Evolutionary conservation across 208 protist species (phyloP).

Genomic region (Acanthamoeba polyphaga): DNA sequence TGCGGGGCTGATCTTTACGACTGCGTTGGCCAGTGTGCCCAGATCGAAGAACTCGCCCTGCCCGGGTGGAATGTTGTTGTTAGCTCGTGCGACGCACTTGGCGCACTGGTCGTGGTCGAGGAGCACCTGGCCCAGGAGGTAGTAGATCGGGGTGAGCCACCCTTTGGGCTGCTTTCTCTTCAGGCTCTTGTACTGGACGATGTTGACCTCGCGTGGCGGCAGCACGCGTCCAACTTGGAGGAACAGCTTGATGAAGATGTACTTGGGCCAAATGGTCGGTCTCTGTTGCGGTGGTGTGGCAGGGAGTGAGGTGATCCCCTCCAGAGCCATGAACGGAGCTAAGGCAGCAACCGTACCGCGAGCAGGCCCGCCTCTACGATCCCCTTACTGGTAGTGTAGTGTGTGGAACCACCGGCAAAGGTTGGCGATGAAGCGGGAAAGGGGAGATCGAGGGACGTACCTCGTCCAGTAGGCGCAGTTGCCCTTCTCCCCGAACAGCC

Average conservation of each 20-base stretch:
- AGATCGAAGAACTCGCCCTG: conserved; percentile 55
- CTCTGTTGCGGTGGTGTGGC: background rate
- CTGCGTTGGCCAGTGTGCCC: conserved; percentile 6
- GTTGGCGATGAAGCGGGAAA: background rate
- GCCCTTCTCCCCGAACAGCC: conserved; percentile 49
- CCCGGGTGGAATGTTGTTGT: no score
- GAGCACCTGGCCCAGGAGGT: background rate
- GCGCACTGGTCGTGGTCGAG: background rate
- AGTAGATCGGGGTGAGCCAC: conserved; percentile 35
- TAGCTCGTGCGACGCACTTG: background rate
- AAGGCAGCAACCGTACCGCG: background rate
- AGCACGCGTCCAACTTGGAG: conserved; percentile 19
- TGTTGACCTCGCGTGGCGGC: conserved; percentile 34
- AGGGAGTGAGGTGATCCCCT: background rate
- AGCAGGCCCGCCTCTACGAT: conserved; percentile 4
- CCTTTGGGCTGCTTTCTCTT: conserved; percentile 44
- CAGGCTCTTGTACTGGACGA: conserved; percentile 58
- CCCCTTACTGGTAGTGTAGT: background rate
- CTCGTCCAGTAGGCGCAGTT: conserved; percentile 67
- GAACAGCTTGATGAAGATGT: conserved; percentile 61
- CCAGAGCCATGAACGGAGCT: background rate
- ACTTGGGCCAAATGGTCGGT: conserved; percentile 60
- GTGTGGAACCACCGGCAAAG: no score
- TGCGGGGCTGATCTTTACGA: background rate
- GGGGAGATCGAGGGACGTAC: background rate